phyloP scores from a whole-genome alignment of 495 filamentous ascomycete genomes.

The Recurvomyces mirabilis region DNA sequence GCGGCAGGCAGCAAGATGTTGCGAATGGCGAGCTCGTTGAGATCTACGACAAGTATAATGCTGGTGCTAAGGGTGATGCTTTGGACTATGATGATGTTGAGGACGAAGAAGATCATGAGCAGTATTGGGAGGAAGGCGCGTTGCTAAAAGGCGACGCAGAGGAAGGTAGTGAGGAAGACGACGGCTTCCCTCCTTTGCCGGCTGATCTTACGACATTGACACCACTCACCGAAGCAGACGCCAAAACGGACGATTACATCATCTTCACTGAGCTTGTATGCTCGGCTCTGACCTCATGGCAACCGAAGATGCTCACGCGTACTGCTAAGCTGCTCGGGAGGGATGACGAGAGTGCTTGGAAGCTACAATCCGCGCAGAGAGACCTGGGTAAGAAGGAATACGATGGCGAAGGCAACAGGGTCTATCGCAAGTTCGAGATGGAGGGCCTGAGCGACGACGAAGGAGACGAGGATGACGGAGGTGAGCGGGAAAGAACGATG shows the following conservation, averaged over 20 bases:
- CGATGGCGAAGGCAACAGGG: slow-evolving; percentile 44
- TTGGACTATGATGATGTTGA: slow-evolving; percentile 33
- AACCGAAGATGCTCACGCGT: slow-evolving; percentile 58
- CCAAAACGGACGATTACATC: slow-evolving; percentile 55
- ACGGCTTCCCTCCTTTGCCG: slow-evolving; percentile 49
- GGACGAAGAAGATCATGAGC: slow-evolving; percentile 30
- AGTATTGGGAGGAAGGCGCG: slow-evolving; percentile 24
- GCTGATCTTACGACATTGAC: slow-evolving; percentile 46
- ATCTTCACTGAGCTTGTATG: slow-evolving; percentile 72
- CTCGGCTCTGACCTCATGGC: slow-evolving; percentile 57
- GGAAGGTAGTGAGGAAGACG: slow-evolving; percentile 26
- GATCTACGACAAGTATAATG: slow-evolving; percentile 22
- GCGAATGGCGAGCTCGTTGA: slow-evolving; percentile 16
- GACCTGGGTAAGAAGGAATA: slow-evolving; percentile 46
- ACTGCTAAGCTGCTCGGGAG: slow-evolving; percentile 52
- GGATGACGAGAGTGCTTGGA: slow-evolving; percentile 39
- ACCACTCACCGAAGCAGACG: slow-evolving; percentile 41
- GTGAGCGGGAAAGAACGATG: slow-evolving; percentile 39
- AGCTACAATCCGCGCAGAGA: slow-evolving; percentile 56
- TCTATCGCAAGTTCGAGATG: slow-evolving; percentile 58
- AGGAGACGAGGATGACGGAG: slow-evolving; percentile 41
- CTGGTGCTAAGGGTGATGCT: slow-evolving; percentile 22
- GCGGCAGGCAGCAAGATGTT: slow-evolving; percentile 25
- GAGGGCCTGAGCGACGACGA: slow-evolving; percentile 44
- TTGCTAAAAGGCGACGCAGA: slow-evolving; percentile 32